Base-by-base conservation (phyloP, 2,329 filamentous ascomycete species). In the Scedosporium dehoogii region DNA sequence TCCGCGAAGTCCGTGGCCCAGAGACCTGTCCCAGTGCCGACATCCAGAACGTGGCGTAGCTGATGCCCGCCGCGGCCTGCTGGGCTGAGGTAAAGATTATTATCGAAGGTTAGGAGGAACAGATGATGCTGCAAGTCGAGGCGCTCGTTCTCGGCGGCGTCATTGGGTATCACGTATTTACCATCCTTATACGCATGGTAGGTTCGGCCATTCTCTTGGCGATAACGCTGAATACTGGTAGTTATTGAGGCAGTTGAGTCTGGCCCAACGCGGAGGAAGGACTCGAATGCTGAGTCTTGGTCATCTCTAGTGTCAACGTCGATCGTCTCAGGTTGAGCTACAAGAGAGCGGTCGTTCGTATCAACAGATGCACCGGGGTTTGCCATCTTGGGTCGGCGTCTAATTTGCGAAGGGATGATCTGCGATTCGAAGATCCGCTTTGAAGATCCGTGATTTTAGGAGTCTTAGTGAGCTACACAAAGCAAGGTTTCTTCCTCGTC, bases 1-100 rank as follows among this genome's bases (percentile, higher is more conserved):
- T 33, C 62, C 64, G 69, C 71, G 63, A 70, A 73, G 53, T 73
- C 71, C 0, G 72, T 67, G 18, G 71, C 69, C 72, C 71, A 74
- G 42, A 69, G 65, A 5, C 72, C 72, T 0, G 71, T 73, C 3
- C 72, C 72, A 1, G 69, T 71, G n/a, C 72, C 72, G 6, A 71
- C 63, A 56, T 73, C 72, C 16, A 73, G 65, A 18, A 70, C 70
- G 10, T 68, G 64, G 16, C 33, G 33, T 38, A 38, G 14, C 33
- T 38, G 9, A 38, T 67, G 6, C 64, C 66, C 44, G 25, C 65
- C 60, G 38, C 59, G 42, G 16, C 60, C 64, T n/a, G 59, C 62
- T 48, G 68, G 65, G 23, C 66, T 67, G 10, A 70, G 25, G 12
- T 67, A 62, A 27, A 71, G 65, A 27, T 67, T 64, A 44, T 66